Evolutionary conservation across 106 monocot genomes (phyloP).

Genomic region (Agapanthus africanus): DNA sequence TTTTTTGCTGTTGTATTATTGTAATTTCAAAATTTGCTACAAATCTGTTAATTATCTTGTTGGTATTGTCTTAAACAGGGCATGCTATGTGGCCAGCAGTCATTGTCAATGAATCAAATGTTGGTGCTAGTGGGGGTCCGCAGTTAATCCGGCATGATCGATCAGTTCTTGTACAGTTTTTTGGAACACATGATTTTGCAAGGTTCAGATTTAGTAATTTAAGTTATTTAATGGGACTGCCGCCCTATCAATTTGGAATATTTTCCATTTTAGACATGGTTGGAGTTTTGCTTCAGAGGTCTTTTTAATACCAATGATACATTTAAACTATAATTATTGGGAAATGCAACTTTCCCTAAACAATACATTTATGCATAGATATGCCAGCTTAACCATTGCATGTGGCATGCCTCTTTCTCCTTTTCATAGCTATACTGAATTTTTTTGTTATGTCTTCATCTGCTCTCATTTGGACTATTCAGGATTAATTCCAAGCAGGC

Average conservation of each 20-base stretch:
- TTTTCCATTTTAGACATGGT: too few relatives aligned
- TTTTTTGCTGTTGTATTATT: background rate
- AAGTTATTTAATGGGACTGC: background rate
- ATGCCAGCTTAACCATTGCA: background rate
- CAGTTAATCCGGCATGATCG: constrained; percentile 43
- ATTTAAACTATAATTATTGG: background rate
- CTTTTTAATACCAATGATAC: background rate
- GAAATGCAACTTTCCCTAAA: background rate
- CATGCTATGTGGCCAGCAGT: constrained; percentile 98
- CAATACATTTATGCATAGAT: background rate
- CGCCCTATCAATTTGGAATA: too few relatives aligned
- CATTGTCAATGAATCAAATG: constrained; percentile 60
- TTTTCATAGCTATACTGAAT: background rate
- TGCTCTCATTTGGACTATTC: constrained; percentile 11
- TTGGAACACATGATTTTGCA: constrained; percentile 99
- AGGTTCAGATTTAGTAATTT: constrained; percentile 31
- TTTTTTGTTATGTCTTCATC: background rate
- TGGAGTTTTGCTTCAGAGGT: background rate
- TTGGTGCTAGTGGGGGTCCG: constrained; percentile 29
- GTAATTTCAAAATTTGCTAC: background rate
- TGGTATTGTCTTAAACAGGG: constrained; percentile 39
- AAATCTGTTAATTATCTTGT: background rate
- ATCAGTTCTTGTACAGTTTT: constrained; percentile 85
- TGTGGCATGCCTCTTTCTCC: background rate
- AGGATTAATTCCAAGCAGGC: constrained; percentile 79